Base-by-base conservation (phyloP, 177 flowering plant genomes). In the Vitis hybrid region DNA sequence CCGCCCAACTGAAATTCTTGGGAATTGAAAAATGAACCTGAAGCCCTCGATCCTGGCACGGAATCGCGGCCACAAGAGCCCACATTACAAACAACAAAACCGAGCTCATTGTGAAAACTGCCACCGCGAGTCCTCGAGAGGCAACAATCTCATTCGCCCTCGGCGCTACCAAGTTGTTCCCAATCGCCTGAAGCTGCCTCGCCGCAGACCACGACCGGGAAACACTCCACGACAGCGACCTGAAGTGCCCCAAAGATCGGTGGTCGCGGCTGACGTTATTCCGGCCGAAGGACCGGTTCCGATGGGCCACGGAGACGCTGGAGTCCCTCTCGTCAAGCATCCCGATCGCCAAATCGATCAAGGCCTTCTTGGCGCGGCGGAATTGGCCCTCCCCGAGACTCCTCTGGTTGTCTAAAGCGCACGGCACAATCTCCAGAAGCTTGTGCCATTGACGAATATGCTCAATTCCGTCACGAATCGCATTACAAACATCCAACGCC, bases 161-260 rank as follows among this genome's bases (percentile, higher is more conserved):
- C 0, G 98, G 98, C 0, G 90, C 75, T 4, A 62, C 64, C 61
- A 93, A 66, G 64, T 91, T 94, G 66, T 77, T 86, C 51, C 87
- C 92, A 18, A 94, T 92, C 10, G 97, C 93, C 68, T 93, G 99
- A 45, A 95, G 82, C 82, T 93, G 97, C 81, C 77, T 82, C 0
- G 97, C 91, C 0, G 99, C 99, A 0, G 98, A 95, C 99, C 98
- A 94, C 13, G 91, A 74, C 63, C 98, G 70, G 2, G 98, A 94
- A 10, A 94, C 97, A 66, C 99, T 94, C 99, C 99, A 94, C 0
- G 99, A 93, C 10, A 94, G 74, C 0, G 97, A 92, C 12, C 98
- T 65, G 50, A 81, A 89, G 75, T 91, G 90, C 1, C 87, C 85
- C 14, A 83, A 2, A 0, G 82, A 70, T 17, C 82, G 83, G 10